Evolutionary conservation across 2,329 filamentous ascomycete genomes (phyloP).

Genomic region (Fusarium staphyleae): DNA sequence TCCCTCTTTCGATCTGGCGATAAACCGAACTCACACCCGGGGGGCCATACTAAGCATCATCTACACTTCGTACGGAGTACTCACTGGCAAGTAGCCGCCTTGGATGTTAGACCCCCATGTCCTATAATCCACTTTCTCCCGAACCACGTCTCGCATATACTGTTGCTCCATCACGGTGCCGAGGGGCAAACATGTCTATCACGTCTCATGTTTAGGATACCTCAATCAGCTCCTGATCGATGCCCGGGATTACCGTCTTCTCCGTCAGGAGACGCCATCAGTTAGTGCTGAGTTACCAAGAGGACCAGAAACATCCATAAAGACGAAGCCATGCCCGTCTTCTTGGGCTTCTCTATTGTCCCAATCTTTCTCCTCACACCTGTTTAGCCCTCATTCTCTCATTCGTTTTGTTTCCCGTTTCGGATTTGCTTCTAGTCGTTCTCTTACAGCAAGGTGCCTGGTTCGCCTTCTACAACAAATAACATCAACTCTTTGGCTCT

Average conservation of each 20-base stretch:
- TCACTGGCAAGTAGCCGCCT: constrained; percentile 9
- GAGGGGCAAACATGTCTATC: constrained; percentile 29
- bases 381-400: constrained; percentile 29
- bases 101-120: constrained; percentile 22
- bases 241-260: constrained; percentile 30
- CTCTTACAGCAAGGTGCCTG: constrained; percentile 38
- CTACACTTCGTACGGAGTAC: constrained; percentile 19
- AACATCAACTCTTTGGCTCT: constrained; percentile 32
- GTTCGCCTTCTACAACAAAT: constrained; percentile 35
- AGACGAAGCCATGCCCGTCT: constrained; percentile 27
- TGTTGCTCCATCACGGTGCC: constrained; percentile 15
- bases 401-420: constrained; percentile 36
- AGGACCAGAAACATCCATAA: constrained; percentile 22
- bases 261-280: constrained; percentile 19
- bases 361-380: constrained; percentile 23
- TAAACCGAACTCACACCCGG: constrained; percentile 5
- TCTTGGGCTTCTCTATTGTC: constrained; percentile 3
- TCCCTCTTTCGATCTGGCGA: constrained; percentile 15
- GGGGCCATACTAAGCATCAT: constrained; percentile 16
- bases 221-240: constrained; percentile 38
- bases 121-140: constrained; percentile 18
- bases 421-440: constrained; percentile 39
- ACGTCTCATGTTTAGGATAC: constrained; percentile 42
- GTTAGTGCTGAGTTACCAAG: constrained; percentile 18
- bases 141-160: constrained; percentile 30